These are phyloP conservation scores for Salvia hispanica DNA, from an alignment of 257 asterid species.

Conservation along the genomic window DNA sequence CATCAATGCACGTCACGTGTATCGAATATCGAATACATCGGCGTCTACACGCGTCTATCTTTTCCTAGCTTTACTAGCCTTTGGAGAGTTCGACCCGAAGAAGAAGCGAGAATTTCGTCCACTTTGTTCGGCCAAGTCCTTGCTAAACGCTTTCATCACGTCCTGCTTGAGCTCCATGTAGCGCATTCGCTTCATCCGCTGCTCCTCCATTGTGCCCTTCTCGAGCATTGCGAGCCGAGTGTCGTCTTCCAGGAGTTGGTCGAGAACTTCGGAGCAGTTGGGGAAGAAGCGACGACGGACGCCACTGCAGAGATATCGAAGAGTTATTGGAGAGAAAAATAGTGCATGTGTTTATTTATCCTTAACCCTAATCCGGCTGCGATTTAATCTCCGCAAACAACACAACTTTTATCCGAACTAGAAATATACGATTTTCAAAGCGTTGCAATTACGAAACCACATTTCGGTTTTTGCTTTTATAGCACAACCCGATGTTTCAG, in stretches of 20 bases:
- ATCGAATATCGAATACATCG: too few species aligned
- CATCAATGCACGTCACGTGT: background rate
- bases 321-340: too few species aligned
- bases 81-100: constrained; percentile 61
- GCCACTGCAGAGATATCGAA: constrained; percentile 45
- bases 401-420: too few species aligned
- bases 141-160: constrained; percentile 69
- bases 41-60: constrained; percentile 24
- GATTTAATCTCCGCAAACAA: too few species aligned
- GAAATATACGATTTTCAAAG: too few species aligned
- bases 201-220: constrained; percentile 71
- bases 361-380: too few species aligned
- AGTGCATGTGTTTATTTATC: too few species aligned
- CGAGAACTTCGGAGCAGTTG: constrained; percentile 76
- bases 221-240: constrained; percentile 57
- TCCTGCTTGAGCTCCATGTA: constrained; percentile 79
- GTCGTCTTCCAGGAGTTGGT: constrained; percentile 73
- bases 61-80: constrained; percentile 45
- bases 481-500: too few species aligned
- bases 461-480: too few species aligned
- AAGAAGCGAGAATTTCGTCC: constrained; percentile 45
- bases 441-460: too few species aligned
- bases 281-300: constrained; percentile 73
- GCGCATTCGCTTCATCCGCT: constrained; percentile 54
- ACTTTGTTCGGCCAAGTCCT: constrained; percentile 64